Base-by-base conservation (phyloP, 1,139 yeast species). In the Oligophagozyma castellii region DNA sequence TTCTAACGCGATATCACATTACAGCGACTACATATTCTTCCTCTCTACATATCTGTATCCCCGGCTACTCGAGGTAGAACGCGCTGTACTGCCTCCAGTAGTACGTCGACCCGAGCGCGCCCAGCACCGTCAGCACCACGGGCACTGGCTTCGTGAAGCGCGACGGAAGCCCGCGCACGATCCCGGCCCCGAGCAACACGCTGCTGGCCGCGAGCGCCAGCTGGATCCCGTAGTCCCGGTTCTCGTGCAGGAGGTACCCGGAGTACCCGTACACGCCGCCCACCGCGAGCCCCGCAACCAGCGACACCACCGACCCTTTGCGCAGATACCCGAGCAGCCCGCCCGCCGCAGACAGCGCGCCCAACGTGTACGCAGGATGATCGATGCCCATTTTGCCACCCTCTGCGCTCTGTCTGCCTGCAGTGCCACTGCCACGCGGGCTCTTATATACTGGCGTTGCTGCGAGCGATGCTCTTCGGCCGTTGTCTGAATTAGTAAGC, bases 201-300 rank as follows among this genome's bases (percentile, higher is more conserved):
- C 71, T 46, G 14, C 93, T 75, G 1, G 86, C 68, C 6, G 74
- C 79, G 31, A 83, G 59, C 1, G 95, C 94, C 24, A 78, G 50
- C 50, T 80, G 89, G 40, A 84, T 63, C 19, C 95, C 95, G 58
- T 70, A 71, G 49, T 79, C 83, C 35, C 72, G 73, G 50, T 81
- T 80, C 35, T 73, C 60, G 38, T 70, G 67, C 39, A 81, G 61
- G 42, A 84, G 62, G 55, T 80, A 79, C 20, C 93, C 95, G 1
- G 94, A 77, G 33, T 64, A 51, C 13, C 83, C 92, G 53, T 73
- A 86, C 24, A 77, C 53, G 4, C 70, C 63, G 7, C 92, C 72
- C 39, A 83, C 63, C 0, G 76, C 60, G 6, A 75, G 46, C 19
- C 95, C 95, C 2, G 92, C 93, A 26, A 73, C 57, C 32, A 84